These are phyloP conservation scores for Picea abies DNA, from an alignment of 83 land plant species.

Conservation along the genomic window DNA sequence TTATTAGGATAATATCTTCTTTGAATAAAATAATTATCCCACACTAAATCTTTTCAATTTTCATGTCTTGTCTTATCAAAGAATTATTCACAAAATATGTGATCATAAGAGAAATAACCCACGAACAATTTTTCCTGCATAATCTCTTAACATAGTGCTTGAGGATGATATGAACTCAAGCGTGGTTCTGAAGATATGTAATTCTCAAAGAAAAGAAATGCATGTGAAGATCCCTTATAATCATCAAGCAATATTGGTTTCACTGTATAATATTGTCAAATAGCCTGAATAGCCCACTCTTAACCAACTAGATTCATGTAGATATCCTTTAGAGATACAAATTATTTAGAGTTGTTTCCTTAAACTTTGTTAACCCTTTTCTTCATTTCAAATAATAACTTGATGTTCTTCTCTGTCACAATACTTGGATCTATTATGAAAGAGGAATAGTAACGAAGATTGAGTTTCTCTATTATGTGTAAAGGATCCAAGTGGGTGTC, in stretches of 20 bases:
- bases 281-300: slow-evolving; percentile 49
- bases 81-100: slow-evolving; percentile 54
- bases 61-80: slow-evolving; percentile 38
- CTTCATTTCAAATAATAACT: too few relatives aligned
- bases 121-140: slow-evolving; percentile 72
- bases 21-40: slow-evolving; percentile 49
- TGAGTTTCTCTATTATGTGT: too few relatives aligned
- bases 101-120: slow-evolving; percentile 90
- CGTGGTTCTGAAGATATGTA: slow-evolving; percentile 72
- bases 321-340: too few relatives aligned
- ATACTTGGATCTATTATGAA: too few relatives aligned
- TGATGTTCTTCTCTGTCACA: too few relatives aligned
- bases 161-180: slow-evolving; percentile 87
- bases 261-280: slow-evolving; percentile 84
- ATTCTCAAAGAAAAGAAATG: slow-evolving; percentile 43
- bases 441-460: too few relatives aligned
- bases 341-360: too few relatives aligned
- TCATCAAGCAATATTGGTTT: slow-evolving; percentile 57
- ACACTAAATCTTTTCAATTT: slow-evolving; percentile 50
- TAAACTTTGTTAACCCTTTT: too few relatives aligned
- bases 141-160: slow-evolving; percentile 83
- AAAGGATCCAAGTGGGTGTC: too few relatives aligned
- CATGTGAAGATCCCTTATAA: slow-evolving; percentile 75
- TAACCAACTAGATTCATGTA: slow-evolving; percentile 3
- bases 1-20: slow-evolving; percentile 81